phyloP scores from a whole-genome alignment of 1,284 basidiomycete genomes.

The Takashimella tepidaria region DNA sequence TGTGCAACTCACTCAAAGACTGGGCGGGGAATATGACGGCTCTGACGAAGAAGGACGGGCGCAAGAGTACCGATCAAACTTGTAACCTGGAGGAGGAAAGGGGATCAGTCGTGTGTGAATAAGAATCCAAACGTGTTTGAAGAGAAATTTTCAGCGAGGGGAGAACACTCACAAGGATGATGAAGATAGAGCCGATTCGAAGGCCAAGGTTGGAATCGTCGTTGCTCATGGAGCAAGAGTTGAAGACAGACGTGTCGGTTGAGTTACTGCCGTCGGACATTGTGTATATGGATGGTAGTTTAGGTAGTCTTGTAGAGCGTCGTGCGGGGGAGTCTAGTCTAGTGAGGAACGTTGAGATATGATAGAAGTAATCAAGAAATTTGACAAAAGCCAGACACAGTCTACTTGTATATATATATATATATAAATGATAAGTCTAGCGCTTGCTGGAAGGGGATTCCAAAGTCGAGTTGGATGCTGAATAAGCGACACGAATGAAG shows the following conservation, averaged over 20 bases:
- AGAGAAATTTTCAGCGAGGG: not conserved
- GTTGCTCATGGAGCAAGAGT: constrained; percentile 23
- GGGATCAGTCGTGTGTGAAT: not conserved
- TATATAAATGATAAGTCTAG: too few relatives aligned
- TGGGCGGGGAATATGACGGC: constrained; percentile 58
- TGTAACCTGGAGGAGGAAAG: constrained; percentile 43
- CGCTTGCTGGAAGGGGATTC: too few relatives aligned
- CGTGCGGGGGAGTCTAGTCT: not conserved
- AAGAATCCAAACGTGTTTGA: not conserved
- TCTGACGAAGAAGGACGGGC: constrained; percentile 67
- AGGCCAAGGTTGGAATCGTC: constrained; percentile 43
- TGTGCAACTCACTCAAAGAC: constrained; percentile 63
- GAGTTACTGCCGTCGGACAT: constrained; percentile 6
- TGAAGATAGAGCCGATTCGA: constrained; percentile 79
- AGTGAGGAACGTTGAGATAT: not conserved
- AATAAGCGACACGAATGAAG: not conserved
- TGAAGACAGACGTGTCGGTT: constrained; percentile 2
- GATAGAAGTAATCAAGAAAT: too few relatives aligned
- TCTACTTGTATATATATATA: too few relatives aligned
- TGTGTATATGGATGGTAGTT: not conserved
- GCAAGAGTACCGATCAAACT: constrained; percentile 70
- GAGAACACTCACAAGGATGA: constrained; percentile 58
- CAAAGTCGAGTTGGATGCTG: too few relatives aligned
- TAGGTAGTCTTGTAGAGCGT: not conserved
- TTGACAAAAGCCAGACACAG: too few relatives aligned